Conservation (phyloP, 2,329 filamentous ascomycete genomes). For the Tolypocladium paradoxum region DNA sequence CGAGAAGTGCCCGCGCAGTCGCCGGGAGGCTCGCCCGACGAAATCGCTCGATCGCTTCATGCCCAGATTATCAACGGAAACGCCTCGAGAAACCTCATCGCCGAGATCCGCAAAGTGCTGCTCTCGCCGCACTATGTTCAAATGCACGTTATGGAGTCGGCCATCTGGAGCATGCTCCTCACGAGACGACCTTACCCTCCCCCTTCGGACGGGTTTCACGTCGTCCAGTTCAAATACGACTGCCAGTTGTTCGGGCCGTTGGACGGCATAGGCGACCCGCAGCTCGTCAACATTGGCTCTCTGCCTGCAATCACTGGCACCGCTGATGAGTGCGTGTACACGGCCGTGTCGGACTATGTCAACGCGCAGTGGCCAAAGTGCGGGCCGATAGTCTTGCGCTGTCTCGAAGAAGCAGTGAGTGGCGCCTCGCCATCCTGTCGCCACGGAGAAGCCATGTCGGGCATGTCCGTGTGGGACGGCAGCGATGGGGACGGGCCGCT, state of each 20-base stretch:
- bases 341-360: constrained; percentile 22
- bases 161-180: constrained; percentile 24
- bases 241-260: constrained; percentile 20
- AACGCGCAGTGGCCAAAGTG: constrained; percentile 21
- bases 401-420: constrained; percentile 20
- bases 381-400: constrained; percentile 17
- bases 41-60: constrained; percentile 20
- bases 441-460: constrained; percentile 14
- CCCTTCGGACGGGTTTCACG: constrained; percentile 22
- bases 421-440: constrained; percentile 14
- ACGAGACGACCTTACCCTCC: constrained; percentile 20
- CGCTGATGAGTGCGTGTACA: constrained; percentile 18
- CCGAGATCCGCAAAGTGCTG: constrained; percentile 16
- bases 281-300: constrained; percentile 16
- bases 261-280: constrained; percentile 17
- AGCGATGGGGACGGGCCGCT: constrained; percentile 12
- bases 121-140: constrained; percentile 25
- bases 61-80: constrained; percentile 17
- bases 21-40: constrained; percentile 21
- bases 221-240: constrained; percentile 24
- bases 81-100: constrained; percentile 18
- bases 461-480: constrained; percentile 26
- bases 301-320: constrained; percentile 24
- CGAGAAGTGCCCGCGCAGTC: constrained; percentile 22
- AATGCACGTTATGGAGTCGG: constrained; percentile 26